Evolutionary conservation across 441 rosid species (phyloP).

Genomic region (Corymbia calophylla): DNA sequence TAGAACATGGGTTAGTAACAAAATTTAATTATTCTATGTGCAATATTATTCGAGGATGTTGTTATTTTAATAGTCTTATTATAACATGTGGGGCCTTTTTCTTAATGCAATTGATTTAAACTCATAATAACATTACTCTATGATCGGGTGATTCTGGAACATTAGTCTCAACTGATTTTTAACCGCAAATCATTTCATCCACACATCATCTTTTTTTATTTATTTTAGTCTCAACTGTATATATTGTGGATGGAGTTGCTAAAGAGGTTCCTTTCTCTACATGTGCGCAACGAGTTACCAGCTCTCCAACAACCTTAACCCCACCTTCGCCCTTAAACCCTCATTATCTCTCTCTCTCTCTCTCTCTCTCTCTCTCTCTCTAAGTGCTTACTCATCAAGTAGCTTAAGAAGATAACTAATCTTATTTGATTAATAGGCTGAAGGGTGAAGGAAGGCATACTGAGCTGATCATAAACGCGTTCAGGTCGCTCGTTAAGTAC

Average conservation of each 20-base stretch:
- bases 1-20: not conserved
- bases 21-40: not conserved
- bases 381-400: not conserved
- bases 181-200: not conserved
- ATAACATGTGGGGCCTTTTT: not conserved
- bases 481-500: not conserved
- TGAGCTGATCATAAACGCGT: not conserved
- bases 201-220: not conserved
- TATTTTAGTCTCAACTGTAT: not conserved
- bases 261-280: conserved; percentile 19
- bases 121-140: not conserved
- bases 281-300: conserved; percentile 42
- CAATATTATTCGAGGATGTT: not conserved
- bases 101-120: not conserved
- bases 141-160: not conserved
- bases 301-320: conserved; percentile 39
- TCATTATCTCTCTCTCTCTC: not conserved
- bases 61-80: not conserved
- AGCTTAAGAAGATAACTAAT: not conserved
- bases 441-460: not conserved
- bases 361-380: not conserved
- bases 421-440: not conserved
- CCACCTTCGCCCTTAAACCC: conserved; percentile 17
- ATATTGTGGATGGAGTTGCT: not conserved
- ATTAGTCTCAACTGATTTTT: not conserved